Base-by-base conservation (phyloP, 2,329 filamentous ascomycete species). In the Canariomyces notabilis region DNA sequence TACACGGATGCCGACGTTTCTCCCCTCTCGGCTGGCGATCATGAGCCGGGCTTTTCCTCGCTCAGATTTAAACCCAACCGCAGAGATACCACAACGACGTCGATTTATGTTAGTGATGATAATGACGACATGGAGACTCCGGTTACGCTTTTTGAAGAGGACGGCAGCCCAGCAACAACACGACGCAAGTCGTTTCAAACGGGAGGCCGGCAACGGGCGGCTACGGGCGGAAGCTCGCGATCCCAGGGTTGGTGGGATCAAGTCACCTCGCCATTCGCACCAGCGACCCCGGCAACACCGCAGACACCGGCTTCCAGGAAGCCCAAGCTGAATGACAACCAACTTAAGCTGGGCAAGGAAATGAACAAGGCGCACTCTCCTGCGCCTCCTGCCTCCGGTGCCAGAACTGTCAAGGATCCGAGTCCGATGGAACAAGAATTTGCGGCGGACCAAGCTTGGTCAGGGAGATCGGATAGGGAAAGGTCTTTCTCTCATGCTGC, bases 231-330 rank as follows among this genome's bases (percentile, higher is more conserved):
- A 21, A 74, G 71, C 34, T 75, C 77, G 9, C 74, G 73, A 45
- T 83, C 82, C 20, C 73, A 75, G 49, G 85, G 85, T 16, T 89
- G 85, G 85, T 89, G 85, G 85, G 86, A 87, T 57, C 75, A 86
- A 54, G 79, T 89, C 45, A 82, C 77, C 6, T 86, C 85, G 1
- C 85, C 85, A 0, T 89, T 89, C 57, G 57, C 66, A 14, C 71
- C 75, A 22, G 58, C 58, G 26, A 55, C 50, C 11, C 56, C 73
- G 55, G 57, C 64, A 12, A 73, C 71, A 31, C 71, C 75, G 18
- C 66, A 69, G 37, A 67, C 65, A 37, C 65, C 66, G 37, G 65
- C 58, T 56, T 46, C 62, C 40, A 63, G 59, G 44, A 43, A 39
- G 53, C 18, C 42, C 55, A 29, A 62, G 57, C 22, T 58, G 51